phyloP scores from a whole-genome alignment of 2,329 filamentous ascomycete species.

The Grosmannia clavigera region DNA sequence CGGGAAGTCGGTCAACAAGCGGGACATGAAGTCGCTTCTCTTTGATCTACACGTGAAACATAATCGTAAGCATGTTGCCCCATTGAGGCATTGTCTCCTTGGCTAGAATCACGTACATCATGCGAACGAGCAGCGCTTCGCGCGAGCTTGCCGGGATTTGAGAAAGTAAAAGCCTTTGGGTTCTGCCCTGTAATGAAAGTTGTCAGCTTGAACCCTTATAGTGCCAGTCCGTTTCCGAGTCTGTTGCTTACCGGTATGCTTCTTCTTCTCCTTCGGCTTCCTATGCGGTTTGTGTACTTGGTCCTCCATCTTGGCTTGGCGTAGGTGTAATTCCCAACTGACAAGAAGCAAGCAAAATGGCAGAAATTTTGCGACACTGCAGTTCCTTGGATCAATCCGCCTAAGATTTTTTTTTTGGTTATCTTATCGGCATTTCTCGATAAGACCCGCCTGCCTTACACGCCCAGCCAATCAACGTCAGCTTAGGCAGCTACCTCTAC shows the following conservation, averaged over 20 bases:
- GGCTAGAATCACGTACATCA: conserved; percentile 38
- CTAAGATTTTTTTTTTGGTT: conserved; percentile 8
- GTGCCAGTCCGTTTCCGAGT: no score
- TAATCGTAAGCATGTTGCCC: neutral
- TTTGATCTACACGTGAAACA: conserved; percentile 49
- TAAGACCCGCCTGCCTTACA: neutral
- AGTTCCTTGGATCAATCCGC: neutral
- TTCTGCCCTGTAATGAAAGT: conserved; percentile 50
- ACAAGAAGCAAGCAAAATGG: neutral
- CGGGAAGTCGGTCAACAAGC: conserved; percentile 86
- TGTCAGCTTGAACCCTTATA: conserved; percentile 11
- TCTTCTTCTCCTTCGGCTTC: conserved; percentile 81
- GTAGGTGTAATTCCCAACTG: neutral
- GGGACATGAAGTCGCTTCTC: conserved; percentile 95
- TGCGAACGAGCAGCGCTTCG: conserved; percentile 61
- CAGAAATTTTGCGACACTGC: conserved; percentile 7
- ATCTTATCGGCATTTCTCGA: conserved; percentile 7
- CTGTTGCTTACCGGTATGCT: conserved; percentile 40
- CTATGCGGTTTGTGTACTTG: conserved; percentile 78
- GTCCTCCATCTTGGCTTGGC: conserved; percentile 54
- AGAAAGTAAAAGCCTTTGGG: conserved; percentile 80
- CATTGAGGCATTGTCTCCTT: neutral
- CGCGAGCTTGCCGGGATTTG: conserved; percentile 68
- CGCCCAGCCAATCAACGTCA: neutral
- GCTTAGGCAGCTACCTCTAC: neutral